Evolutionary conservation across 495 filamentous ascomycete species (phyloP).

Genomic region (Pseudoneurospora amorphoporcata): DNA sequence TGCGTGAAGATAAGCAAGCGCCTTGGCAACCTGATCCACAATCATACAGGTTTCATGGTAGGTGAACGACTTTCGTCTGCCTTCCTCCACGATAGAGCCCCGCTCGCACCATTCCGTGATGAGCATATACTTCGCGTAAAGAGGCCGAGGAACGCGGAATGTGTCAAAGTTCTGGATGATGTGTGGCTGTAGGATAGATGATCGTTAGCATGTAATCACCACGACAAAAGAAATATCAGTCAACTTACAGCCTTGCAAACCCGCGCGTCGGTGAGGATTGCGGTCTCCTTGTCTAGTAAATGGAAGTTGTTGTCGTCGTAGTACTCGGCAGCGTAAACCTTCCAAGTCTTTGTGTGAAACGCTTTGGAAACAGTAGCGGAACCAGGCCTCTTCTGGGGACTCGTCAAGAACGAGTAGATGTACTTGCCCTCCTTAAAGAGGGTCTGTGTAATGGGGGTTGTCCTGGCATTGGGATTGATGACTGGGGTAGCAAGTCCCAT

Average conservation of each 20-base stretch:
- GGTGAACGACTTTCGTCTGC: not conserved
- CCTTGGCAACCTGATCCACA: not conserved
- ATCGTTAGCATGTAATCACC: not conserved
- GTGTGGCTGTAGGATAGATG: not conserved
- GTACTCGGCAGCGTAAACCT: not conserved
- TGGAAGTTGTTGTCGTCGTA: not conserved
- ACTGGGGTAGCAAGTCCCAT: not conserved
- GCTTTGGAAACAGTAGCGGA: not conserved
- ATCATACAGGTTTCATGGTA: not conserved
- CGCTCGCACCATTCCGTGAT: not conserved
- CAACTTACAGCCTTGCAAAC: not conserved
- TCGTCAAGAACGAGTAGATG: not conserved
- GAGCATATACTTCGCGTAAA: not conserved
- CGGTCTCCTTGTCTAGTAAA: not conserved
- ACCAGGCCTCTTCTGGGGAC: too few relatives aligned
- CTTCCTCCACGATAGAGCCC: not conserved
- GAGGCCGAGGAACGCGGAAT: not conserved
- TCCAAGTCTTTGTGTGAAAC: not conserved
- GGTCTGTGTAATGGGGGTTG: not conserved
- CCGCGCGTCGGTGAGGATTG: accelerated
- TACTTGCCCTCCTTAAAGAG: not conserved
- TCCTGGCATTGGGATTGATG: not conserved
- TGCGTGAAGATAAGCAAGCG: not conserved
- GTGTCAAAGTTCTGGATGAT: not conserved
- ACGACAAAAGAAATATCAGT: not conserved